Evolutionary conservation across 225 moss, liverwort and hornwort species (phyloP).

Genomic region (Ulota crispa): DNA sequence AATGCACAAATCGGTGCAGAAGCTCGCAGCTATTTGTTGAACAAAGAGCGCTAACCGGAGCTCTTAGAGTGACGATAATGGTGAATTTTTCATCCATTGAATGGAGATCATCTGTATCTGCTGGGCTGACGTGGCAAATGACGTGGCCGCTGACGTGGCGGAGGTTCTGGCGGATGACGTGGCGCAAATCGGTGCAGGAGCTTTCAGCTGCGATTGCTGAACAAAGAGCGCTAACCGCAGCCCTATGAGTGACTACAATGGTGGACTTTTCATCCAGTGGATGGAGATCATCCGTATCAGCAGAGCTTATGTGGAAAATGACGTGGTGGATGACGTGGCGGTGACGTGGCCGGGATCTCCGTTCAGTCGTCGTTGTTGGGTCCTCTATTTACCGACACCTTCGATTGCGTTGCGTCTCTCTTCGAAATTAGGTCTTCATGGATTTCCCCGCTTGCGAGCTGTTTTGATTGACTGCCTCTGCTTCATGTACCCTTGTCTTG

Average conservation of each 20-base stretch:
- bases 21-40: not conserved
- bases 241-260: not conserved
- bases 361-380: too few relatives aligned
- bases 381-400: too few relatives aligned
- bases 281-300: not conserved
- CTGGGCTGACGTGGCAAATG: too few relatives aligned
- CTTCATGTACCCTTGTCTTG: not conserved
- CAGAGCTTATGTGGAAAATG: too few relatives aligned
- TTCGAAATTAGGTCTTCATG: too few relatives aligned
- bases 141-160: too few relatives aligned
- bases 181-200: not conserved
- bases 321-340: too few relatives aligned
- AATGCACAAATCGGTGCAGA: not conserved
- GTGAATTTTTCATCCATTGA: not conserved
- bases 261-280: not conserved
- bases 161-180: too few relatives aligned
- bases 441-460: too few relatives aligned
- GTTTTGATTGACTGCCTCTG: not conserved
- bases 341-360: too few relatives aligned
- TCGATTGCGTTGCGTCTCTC: too few relatives aligned
- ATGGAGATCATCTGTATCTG: not conserved
- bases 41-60: not conserved
- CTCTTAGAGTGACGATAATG: not conserved
- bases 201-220: not conserved
- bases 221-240: not conserved